Conservation (phyloP, 257 asterid genomes). For the Lithospermum erythrorhizon region DNA sequence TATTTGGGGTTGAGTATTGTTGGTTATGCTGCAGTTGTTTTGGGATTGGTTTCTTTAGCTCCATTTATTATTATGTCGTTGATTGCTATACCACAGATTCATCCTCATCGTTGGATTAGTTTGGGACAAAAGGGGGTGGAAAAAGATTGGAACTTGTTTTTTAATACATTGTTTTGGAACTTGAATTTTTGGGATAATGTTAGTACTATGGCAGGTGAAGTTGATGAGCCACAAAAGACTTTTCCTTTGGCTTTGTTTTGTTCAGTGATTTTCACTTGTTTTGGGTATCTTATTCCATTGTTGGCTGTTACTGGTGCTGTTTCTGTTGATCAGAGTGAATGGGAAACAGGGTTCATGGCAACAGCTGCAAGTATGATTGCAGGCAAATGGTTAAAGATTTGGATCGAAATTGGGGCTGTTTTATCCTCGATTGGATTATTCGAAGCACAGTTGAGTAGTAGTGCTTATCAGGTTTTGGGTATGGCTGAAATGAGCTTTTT, state of each 20-base stretch:
- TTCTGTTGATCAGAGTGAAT: conserved; percentile 31
- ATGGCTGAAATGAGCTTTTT: conserved; percentile 45
- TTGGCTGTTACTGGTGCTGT: conserved; percentile 48
- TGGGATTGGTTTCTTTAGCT: conserved; percentile 50
- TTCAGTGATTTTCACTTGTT: conserved; percentile 51
- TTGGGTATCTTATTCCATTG: conserved; percentile 47
- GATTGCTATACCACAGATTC: conserved; percentile 56
- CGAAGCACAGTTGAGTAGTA: conserved; percentile 51
- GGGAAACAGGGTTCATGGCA: conserved; percentile 47
- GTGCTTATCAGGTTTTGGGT: conserved; percentile 49
- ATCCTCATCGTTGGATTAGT: conserved; percentile 46
- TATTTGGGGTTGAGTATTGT: conserved; percentile 57
- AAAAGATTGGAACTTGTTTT: conserved; percentile 22
- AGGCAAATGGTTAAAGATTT: conserved; percentile 50
- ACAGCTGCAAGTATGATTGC: conserved; percentile 29
- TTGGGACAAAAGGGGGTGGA: conserved; percentile 44
- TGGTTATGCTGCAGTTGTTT: conserved; percentile 45
- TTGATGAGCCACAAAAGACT: conserved; percentile 48
- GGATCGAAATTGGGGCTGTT: conserved; percentile 57
- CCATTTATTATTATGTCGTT: conserved; percentile 51
- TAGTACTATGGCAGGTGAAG: conserved; percentile 67
- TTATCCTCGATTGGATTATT: conserved; percentile 41
- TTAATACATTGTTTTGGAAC: conserved; percentile 68
- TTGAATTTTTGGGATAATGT: conserved; percentile 66
- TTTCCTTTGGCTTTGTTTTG: conserved; percentile 39